Evolutionary conservation across 441 rosid species (phyloP), one percentile per base, ranked within the genome.

Genomic region (Populus hybrid): DNA sequence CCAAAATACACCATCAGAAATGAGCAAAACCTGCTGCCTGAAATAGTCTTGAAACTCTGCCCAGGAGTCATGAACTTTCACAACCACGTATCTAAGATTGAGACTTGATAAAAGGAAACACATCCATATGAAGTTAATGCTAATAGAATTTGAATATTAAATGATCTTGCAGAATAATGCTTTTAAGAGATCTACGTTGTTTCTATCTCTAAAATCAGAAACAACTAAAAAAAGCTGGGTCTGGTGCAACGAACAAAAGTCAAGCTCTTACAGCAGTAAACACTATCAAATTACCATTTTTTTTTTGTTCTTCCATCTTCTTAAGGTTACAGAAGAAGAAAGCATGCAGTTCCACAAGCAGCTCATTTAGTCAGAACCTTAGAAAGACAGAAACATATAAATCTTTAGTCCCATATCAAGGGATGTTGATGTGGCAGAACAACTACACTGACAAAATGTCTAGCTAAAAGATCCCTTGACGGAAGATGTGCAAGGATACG

Each of bases 31-130:
- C 97, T 90, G 98, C 72, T 83, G 90, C 81, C 77, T 83, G 88
- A 93, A 91, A 79, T 90, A 93, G 67, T 89, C 89, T 78, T 53
- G 92, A 79, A 95, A 95, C 46, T 90, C 96, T 59, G 87, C 84
- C 97, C 97, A 95, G 4, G 98, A 90, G 80, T 81, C 81, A 73
- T 93, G 99, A 76, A 91, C 90, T 88, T 86, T 90, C 79, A 90
- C 93, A 67, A 92, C 94, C 65, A 95, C 97, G 70, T 82, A 95
- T 82, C 98, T 95, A 79, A 73, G 24, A 32, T 34, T 69, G 53
- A 61, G 61, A 67, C 83, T 83, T 76, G 82, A 76, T 46, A 42
- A 83, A 83, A 59, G 28, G 74, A 66, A 68, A 79, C 42, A 16
- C 35, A 19, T 70, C 50, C 57, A 18, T 11, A 64, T 16, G 63